A percentile compares a stretch with the other conserved stretches of the same genome.
These are phyloP conservation scores for Candida anutae DNA, from an alignment of 1,139 yeast species.

Conservation along the genomic window DNA sequence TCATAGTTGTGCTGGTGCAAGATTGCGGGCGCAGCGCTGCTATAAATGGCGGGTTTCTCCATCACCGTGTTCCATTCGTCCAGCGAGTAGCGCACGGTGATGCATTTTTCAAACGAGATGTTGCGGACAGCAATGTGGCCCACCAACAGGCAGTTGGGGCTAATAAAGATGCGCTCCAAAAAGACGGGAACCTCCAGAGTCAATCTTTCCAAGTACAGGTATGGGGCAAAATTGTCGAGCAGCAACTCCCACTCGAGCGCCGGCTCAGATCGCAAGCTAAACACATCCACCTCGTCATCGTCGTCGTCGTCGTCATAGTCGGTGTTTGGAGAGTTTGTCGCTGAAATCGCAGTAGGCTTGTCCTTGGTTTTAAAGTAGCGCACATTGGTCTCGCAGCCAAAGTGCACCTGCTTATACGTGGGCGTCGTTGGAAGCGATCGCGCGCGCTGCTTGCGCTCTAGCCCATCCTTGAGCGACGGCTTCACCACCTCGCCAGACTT, in stretches of 20 bases:
- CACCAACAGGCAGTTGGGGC: conserved; percentile 47
- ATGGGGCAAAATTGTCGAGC: conserved; percentile 37
- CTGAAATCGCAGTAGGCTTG: conserved; percentile 68
- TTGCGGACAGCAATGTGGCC: conserved; percentile 75
- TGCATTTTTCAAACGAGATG: conserved; percentile 53
- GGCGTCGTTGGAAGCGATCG: conserved; percentile 72
- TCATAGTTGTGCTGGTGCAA: conserved; percentile 46
- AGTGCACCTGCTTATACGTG: conserved; percentile 68
- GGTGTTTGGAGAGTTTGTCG: conserved; percentile 49
- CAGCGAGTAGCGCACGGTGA: conserved; percentile 56
- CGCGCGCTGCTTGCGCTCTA: conserved; percentile 29
- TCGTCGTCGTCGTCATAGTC: conserved; percentile 1
- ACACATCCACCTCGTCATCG: conserved; percentile 4
- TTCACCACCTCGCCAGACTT: conserved; percentile 79
- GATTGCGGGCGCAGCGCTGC: conserved; percentile 51
- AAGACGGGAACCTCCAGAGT: conserved; percentile 40
- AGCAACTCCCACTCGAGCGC: conserved; percentile 43
- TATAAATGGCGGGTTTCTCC: conserved; percentile 59
- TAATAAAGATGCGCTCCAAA: conserved; percentile 55
- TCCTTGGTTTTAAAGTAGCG: conserved; percentile 67
- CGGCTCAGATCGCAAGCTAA: conserved; percentile 7
- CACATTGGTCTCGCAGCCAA: conserved; percentile 60
- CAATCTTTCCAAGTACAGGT: conserved; percentile 33
- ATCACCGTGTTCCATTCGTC: conserved; percentile 70
- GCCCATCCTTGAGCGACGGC: conserved; percentile 49